Percentiles rank a stretch among this genome's conserved stretches.
Conservation (phyloP, 495 filamentous ascomycete genomes). For the Letharia columbiana region DNA sequence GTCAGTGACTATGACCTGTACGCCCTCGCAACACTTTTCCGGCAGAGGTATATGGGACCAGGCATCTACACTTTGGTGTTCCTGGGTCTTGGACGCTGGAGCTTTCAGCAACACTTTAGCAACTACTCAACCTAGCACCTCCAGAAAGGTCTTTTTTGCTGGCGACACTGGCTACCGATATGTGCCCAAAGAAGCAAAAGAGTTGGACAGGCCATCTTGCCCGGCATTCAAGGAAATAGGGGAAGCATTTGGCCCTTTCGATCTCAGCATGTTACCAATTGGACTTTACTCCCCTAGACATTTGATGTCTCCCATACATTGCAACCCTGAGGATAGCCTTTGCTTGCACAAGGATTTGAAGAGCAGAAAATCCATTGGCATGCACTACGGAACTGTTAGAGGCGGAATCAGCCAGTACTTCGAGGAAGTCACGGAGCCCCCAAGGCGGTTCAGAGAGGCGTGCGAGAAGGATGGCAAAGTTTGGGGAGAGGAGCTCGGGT, state of each 20-base stretch:
- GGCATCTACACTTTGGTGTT: conserved; percentile 41
- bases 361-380: conserved; percentile 36
- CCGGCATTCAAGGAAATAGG: conserved; percentile 35
- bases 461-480: conserved; percentile 32
- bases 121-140: not conserved
- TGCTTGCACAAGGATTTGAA: conserved; percentile 34
- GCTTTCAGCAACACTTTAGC: not conserved
- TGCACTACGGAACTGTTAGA: conserved; percentile 39
- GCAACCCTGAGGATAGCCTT: conserved; percentile 34
- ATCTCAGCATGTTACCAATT: conserved; percentile 38
- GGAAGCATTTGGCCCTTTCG: conserved; percentile 32
- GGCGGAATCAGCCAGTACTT: conserved; percentile 33
- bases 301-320: conserved; percentile 33
- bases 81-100: conserved; percentile 39
- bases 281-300: conserved; percentile 32
- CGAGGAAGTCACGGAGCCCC: conserved; percentile 37
- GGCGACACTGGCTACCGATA: conserved; percentile 36
- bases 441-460: conserved; percentile 31
- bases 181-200: conserved; percentile 23
- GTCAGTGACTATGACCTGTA: conserved; percentile 30
- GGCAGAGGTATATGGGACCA: conserved; percentile 30
- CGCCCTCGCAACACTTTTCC: conserved; percentile 41
- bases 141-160: conserved; percentile 14
- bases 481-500: conserved; percentile 31
- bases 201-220: conserved; percentile 29